Base-by-base conservation (phyloP, 1,139 yeast species). In the Schizosaccharomyces versatilis region DNA sequence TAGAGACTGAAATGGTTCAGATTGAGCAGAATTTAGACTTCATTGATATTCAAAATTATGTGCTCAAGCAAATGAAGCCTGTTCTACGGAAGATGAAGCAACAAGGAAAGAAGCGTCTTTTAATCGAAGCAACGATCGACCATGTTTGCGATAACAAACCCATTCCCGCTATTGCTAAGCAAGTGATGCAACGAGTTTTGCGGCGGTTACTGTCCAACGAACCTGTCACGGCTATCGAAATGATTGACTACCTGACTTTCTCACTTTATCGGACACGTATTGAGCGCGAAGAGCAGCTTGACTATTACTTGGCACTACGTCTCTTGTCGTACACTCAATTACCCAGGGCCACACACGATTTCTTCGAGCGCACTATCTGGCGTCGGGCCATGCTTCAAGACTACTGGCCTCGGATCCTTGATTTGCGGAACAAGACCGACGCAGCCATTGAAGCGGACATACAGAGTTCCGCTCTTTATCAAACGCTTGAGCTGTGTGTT, bases 351-450 rank as follows among this genome's bases (percentile, higher is more conserved):
- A 53, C 49, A 17, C 39, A 42, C 38, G 39, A 19, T 14, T 52
- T 53, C 41, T 41, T 47, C 32, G 54, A 53, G 32, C 40, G 49
- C n/a, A 38, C 57, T 14, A 68, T 81, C 1, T 82, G 93, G 90
- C 70, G 79, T 61, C 71, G 90, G 57, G 70, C 81, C 52, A 67
- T 82, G 8, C 62, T 78, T n/a, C 71, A 75, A 1, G 81, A 79
- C 60, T 76, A 78, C 60, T 80, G 85, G 84, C 58, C 64, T 6
- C 62, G 64, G 12, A 63, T 77, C 24, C 66, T 69, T n/a, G 66
- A 69, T 38, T 70, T 73, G 9, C 66, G 68, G 38, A 69, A 69
- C 55, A 68, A 71, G 55, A 67, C 75, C 5, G 79, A 77, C 58
- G 73, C 72, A 53, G 68, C 64, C 58, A 67, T 72, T 48, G 71